phyloP scores from a whole-genome alignment of 495 filamentous ascomycete genomes.

The Penicillium angulare region DNA sequence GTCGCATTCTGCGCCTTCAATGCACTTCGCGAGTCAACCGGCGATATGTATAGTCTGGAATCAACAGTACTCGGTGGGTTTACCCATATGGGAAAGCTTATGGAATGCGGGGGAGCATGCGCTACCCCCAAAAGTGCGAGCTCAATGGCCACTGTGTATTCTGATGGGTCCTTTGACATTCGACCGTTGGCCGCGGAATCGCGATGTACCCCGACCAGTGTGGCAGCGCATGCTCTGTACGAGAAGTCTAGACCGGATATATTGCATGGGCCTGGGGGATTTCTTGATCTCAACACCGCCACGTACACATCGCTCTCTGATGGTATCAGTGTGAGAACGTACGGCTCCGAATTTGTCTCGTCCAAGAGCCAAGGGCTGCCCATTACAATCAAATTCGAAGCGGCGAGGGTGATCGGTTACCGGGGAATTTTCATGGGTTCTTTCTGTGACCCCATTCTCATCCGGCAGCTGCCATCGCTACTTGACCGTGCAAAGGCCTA shows the following conservation, averaged over 20 bases:
- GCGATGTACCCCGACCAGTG: slow-evolving; percentile 41
- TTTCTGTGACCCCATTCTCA: slow-evolving; percentile 47
- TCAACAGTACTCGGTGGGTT: slow-evolving; percentile 28
- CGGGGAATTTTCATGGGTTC: slow-evolving; percentile 46
- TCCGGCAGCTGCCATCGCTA: slow-evolving; percentile 36
- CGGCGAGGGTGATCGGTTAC: slow-evolving; percentile 35
- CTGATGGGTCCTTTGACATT: slow-evolving; percentile 41
- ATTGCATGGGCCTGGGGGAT: slow-evolving; percentile 46
- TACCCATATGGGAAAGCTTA: slow-evolving; percentile 52
- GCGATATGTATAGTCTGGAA: slow-evolving; percentile 9
- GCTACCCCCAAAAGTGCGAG: slow-evolving; percentile 43
- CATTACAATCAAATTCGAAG: slow-evolving; percentile 50
- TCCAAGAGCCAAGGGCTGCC: neutral
- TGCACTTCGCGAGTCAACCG: neutral
- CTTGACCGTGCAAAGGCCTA: slow-evolving; percentile 25
- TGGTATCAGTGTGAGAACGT: slow-evolving; percentile 32
- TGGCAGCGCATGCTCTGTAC: slow-evolving; percentile 52
- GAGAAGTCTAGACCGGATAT: slow-evolving; percentile 50
- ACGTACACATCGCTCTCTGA: slow-evolving; percentile 42
- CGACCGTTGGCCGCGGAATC: slow-evolving; percentile 26
- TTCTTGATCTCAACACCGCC: slow-evolving; percentile 33
- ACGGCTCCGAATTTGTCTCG: slow-evolving; percentile 36
- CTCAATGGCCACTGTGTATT: slow-evolving; percentile 34
- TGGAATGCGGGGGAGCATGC: slow-evolving; percentile 52
- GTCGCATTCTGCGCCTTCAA: slow-evolving; percentile 36